Base-by-base conservation (phyloP, 2,329 filamentous ascomycete species). In the Cordyceps militaris region DNA sequence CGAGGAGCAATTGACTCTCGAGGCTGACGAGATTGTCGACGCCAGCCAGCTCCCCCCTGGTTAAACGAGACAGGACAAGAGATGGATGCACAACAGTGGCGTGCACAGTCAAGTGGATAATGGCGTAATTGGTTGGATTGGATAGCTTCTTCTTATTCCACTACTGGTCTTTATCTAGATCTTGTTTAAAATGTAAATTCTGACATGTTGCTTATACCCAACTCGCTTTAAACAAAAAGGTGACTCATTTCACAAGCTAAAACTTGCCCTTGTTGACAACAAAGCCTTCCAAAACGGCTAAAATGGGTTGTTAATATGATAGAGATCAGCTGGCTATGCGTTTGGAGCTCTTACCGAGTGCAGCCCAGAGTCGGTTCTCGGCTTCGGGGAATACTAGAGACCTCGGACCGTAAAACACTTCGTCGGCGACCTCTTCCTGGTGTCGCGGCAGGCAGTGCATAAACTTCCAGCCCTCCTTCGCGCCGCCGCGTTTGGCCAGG, bases 391-490 rank as follows among this genome's bases (percentile, higher is more conserved):
- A 99, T 4, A 97, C 94, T 26, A 99, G 76, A 40, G 89, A 96
- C 66, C 87, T 82, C 0, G 83, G 79, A 49, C 89, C 86, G 73
- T 97, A 97, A 69, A 99, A 97, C 1, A 99, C 92, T 68, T 94
- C 91, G 67, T 99, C 93, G 59, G 82, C 85, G 34, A 99, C 94
- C 75, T 99, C 94, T 72, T 99, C 93, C 0, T 83, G 83, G 69
- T 99, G 92, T 61, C 94, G 83, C 14, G 94, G 94, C 59, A 99
- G 74, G 71, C 94, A 99, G 77, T 99, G 94, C 94, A 99, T 97
- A 71, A 99, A 99, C 73, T 90, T 91, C 94, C 94, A 99, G 62
- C 82, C 82, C 14, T 87, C 79, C 71, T 94, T 96, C 43, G 94
- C 94, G 21, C 91, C 92, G 44, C 91, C 92, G 51, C 86, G 81